Conservation (phyloP, 768 basidiomycete genomes). For the Hypholoma sublateritium region DNA sequence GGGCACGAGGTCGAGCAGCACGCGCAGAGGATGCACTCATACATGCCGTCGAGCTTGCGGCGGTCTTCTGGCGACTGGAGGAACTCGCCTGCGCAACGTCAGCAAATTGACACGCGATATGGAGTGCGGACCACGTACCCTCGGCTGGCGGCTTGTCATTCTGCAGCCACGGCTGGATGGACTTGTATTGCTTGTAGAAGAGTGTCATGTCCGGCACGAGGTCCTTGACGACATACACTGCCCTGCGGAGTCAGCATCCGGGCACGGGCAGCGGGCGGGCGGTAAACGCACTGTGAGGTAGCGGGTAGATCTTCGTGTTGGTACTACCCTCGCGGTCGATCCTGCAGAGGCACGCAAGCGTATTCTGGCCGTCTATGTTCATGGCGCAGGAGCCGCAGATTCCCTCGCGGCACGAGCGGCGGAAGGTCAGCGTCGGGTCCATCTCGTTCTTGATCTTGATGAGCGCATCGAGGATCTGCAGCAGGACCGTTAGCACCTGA, state of each 20-base stretch:
- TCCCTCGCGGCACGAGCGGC: slow-evolving; percentile 89
- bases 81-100: slow-evolving; percentile 58
- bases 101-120: not conserved
- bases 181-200: slow-evolving; percentile 99
- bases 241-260: not conserved
- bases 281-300: slow-evolving; percentile 84
- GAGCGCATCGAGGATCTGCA: slow-evolving; percentile 80
- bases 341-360: slow-evolving; percentile 93
- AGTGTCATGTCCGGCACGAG: slow-evolving; percentile 89
- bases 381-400: slow-evolving; percentile 99
- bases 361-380: slow-evolving; percentile 99
- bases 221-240: slow-evolving; percentile 99
- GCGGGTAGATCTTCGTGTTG: slow-evolving; percentile 91
- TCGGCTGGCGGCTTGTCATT: slow-evolving; percentile 87
- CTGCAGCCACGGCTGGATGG: slow-evolving; percentile 95
- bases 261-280: not conserved
- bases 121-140: slow-evolving; percentile 26
- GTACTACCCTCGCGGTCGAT: slow-evolving; percentile 77
- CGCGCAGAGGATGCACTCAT: slow-evolving; percentile 96
- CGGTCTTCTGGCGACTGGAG: slow-evolving; percentile 90
- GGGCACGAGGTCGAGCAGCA: slow-evolving; percentile 99
- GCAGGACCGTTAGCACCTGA: slow-evolving; percentile 2
- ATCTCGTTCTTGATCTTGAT: slow-evolving; percentile 99
- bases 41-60: slow-evolving; percentile 94
- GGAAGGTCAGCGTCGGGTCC: slow-evolving; percentile 96